Percentiles rank a stretch among this genome's conserved stretches.
Evolutionary conservation across 169 alveolate species (phyloP).

Genomic region (Plasmodium fragile): DNA sequence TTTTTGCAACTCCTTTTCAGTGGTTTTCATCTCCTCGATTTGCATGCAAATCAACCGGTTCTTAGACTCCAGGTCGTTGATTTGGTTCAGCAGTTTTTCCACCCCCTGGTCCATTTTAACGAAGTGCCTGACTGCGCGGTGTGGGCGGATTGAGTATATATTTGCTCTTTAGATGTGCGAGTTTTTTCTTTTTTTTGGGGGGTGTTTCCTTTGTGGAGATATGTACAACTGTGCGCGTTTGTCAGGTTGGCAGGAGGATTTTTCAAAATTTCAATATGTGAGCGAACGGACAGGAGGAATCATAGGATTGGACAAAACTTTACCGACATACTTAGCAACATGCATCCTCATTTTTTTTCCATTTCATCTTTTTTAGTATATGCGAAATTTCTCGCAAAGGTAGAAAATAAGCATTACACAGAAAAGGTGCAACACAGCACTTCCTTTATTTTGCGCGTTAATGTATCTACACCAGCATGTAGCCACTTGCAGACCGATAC

Average conservation of each 20-base stretch:
- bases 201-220: neutral
- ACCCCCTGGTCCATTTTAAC: constrained; percentile 64
- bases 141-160: neutral
- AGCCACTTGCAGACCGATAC: neutral
- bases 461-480: neutral
- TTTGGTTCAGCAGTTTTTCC: constrained; percentile 49
- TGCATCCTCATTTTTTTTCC: neutral
- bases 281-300: neutral
- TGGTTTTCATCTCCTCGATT: constrained; percentile 69
- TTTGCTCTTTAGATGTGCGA: neutral
- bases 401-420: neutral
- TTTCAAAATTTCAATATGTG: neutral
- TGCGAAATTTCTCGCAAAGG: neutral
- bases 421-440: constrained; percentile 1
- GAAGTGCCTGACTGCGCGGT: neutral
- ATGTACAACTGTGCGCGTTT: neutral
- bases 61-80: constrained; percentile 66
- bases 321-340: neutral
- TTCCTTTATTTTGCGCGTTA: neutral
- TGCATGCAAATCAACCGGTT: constrained; percentile 60
- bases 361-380: neutral
- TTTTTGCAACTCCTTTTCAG: constrained; percentile 73
- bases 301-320: neutral
- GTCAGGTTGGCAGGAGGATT: neutral
- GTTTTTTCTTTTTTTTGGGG: neutral